Base-by-base conservation (phyloP, 768 basidiomycete genomes). In the Tricholoma sp. region DNA sequence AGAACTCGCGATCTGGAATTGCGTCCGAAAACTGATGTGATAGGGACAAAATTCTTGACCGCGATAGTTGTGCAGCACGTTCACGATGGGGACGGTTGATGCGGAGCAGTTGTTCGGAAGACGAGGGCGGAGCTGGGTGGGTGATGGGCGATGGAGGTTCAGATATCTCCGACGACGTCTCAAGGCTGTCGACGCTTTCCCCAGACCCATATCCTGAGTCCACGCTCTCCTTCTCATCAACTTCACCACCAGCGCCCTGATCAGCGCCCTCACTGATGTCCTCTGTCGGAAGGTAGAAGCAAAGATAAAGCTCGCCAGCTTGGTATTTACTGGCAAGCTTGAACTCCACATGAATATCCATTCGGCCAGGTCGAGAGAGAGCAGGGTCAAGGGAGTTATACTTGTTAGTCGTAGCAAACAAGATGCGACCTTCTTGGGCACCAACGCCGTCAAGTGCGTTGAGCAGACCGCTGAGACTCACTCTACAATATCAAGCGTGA, bases 261-360 rank as follows among this genome's bases (percentile, higher is more conserved):
- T 29, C 39, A 41, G 39, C n/a, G 39, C 4, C n/a, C 4, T 17
- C 39, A n/a, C 64, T 58, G 9, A 56, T 58, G 8, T 71, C 65
- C 10, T 45, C 47, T 32, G 24, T 28, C 6, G 82, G 82, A 11
- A 82, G 69, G 64, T 84, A 91, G 72, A 91, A 91, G 51, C 80
- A 74, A 41, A 71, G 78, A 69, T 84, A 91, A 9, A 91, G 73
- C 61, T 84, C 82, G 31, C 68, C 67, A 2, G 83, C 84, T 60
- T 91, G 89, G 69, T 78, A 81, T 51, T 72, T 77, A 65, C 84
- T 87, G 15, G 89, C 85, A 24, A 83, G 75, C 61, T 80, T 80
- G 70, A 90, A 91, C 64, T 89, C 82, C 57, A 91, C 72, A 60
- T 89, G 86, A 29, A 89, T 65, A 64, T 91, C 89, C 81, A 91